phyloP scores from a whole-genome alignment of 768 basidiomycete genomes.

The Austroboletus eburneus region DNA sequence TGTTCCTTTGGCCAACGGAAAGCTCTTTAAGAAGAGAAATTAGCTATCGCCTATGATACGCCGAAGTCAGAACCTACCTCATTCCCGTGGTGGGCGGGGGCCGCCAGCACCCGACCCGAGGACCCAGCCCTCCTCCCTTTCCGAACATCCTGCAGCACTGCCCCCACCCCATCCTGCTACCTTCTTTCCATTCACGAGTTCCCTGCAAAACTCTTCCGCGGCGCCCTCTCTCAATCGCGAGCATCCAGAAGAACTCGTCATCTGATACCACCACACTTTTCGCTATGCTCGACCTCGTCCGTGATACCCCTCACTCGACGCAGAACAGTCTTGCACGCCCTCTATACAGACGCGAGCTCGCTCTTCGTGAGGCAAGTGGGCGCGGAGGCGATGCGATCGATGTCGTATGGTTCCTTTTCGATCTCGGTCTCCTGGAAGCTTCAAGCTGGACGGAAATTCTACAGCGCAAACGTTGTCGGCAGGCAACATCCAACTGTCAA shows the following conservation, averaged over 20 bases:
- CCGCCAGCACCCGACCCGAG: constrained; percentile 55
- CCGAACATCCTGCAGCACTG: constrained; percentile 57
- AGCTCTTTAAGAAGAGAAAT: constrained; percentile 35
- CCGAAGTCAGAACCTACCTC: constrained; percentile 49
- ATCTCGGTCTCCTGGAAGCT: constrained; percentile 60
- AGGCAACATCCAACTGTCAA: no score
- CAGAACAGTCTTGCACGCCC: constrained; percentile 42
- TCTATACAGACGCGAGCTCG: constrained; percentile 56
- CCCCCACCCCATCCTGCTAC: constrained; percentile 52
- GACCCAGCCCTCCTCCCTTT: constrained; percentile 68
- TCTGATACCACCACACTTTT: constrained; percentile 35
- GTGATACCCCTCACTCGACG: constrained; percentile 46
- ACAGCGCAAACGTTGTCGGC: no score
- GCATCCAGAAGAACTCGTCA: background rate
- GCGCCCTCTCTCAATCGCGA: constrained; percentile 45
- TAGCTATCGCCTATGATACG: constrained; percentile 47
- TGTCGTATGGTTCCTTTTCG: constrained; percentile 57
- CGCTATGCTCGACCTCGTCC: constrained; percentile 58
- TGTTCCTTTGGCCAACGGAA: constrained; percentile 17
- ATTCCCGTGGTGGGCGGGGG: constrained; percentile 3
- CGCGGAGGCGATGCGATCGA: constrained; percentile 61
- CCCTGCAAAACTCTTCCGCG: constrained; percentile 59
- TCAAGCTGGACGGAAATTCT: no score
- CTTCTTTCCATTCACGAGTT: constrained; percentile 57
- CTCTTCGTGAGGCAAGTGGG: constrained; percentile 50